Base-by-base conservation (phyloP, 2,329 filamentous ascomycete genomes). In the Byssoonygena ceratinophila region DNA sequence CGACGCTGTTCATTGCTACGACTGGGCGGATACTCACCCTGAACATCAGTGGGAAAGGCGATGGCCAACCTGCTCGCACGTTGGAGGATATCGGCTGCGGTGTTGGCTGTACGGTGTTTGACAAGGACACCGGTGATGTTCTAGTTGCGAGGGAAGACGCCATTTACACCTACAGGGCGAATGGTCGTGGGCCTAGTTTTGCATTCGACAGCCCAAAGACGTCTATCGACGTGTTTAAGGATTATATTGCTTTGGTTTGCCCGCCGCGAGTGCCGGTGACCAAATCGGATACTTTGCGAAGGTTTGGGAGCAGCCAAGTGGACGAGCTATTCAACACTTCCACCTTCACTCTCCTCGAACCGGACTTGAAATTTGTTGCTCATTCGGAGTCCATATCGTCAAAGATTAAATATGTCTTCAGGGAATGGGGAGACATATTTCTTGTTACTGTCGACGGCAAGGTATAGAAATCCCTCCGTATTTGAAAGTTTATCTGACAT, bases 141-240 rank as follows among this genome's bases (percentile, higher is more conserved):
- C 80, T 98, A 2, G 84, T 98, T n/a, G 92, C 85, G 0, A 77
- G 92, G 55, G 88, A 96, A 60, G 94, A 98, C 76, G 92, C 91
- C 6, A 85, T 98, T 51, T 97, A 97, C 70, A 90, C 87, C 54
- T 98, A 97, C 68, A 86, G 84, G 0, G 72, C 85, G 0, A 85
- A 92, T 54, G 91, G 91, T 0, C 81, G 90, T 54, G 89, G 89
- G 0, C 84, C 88, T 0, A 91, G 88, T 37, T 90, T 87, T 68
- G 89, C 89, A 0, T 97, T 94, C 64, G 91, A 98, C 65, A 85
- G 87, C 4, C 82, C 85, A 5, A 98, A 98, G 71, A 90, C 83
- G 60, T 76, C 87, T 52, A 80, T 96, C 32, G 77, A 80, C 41
- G 80, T 86, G 12, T 92, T 85, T 68, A 81, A 83, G 53, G 86